Percentiles rank a stretch among this genome's conserved stretches.
These are phyloP conservation scores for Trichoderma aggressivum DNA, from an alignment of 2,329 filamentous ascomycete species.

Conservation along the genomic window DNA sequence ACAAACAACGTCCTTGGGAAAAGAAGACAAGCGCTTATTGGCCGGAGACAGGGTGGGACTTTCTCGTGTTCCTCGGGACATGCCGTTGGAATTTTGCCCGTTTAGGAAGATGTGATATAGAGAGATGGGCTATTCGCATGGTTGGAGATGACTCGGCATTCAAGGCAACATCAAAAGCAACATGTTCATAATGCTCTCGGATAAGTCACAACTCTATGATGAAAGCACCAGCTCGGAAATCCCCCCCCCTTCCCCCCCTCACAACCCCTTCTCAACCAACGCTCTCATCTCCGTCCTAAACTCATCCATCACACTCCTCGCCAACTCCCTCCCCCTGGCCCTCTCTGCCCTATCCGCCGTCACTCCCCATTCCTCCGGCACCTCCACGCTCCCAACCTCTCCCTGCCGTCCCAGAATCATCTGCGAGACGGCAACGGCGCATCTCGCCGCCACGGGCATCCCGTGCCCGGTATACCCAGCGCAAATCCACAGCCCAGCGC, in stretches of 20 bases:
- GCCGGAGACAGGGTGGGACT: neutral
- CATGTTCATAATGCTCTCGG: neutral
- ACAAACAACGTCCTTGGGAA: neutral
- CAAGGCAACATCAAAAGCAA: neutral
- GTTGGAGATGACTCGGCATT: neutral
- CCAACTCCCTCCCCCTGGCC: conserved; percentile 24
- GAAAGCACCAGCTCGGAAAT: neutral
- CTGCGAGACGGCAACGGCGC: conserved; percentile 59
- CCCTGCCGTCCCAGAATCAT: conserved; percentile 50
- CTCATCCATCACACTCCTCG: conserved; percentile 14
- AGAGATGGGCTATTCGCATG: neutral
- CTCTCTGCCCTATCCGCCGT: conserved; percentile 32
- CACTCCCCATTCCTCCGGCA: conserved; percentile 44
- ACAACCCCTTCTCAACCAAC: neutral
- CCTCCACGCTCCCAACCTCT: conserved; percentile 34
- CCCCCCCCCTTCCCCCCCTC: neutral
- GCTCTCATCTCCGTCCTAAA: neutral
- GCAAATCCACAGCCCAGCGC: conserved; percentile 54
- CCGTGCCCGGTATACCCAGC: conserved; percentile 72
- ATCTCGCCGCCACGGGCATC: conserved; percentile 70
- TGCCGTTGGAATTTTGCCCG: neutral
- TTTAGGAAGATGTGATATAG: neutral
- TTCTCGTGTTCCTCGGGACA: neutral
- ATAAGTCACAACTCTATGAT: neutral
- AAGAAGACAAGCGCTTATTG: neutral